These are phyloP conservation scores for Butyriboletus loyo DNA, from an alignment of 768 basidiomycete genomes.

Conservation along the genomic window DNA sequence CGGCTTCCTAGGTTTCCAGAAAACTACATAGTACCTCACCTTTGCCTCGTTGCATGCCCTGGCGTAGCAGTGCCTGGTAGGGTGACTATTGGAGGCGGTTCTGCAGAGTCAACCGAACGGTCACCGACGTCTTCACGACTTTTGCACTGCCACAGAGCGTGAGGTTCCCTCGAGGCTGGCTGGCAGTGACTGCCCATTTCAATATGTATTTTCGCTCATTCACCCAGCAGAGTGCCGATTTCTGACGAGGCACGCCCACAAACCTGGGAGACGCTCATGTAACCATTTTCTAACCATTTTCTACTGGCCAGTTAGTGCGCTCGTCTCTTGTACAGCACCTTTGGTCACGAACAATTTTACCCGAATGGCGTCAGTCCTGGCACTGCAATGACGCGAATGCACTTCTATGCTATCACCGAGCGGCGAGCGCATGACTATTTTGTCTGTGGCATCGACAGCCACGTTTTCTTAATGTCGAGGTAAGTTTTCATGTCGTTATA, in stretches of 20 bases:
- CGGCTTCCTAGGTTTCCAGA: constrained; percentile 1
- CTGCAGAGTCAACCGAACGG: constrained; percentile 3
- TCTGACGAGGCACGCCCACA: constrained; percentile 1
- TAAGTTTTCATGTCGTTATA: constrained; percentile 9
- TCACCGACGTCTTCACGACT: constrained; percentile 3
- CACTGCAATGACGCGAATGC: constrained; percentile 23
- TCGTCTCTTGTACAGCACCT: constrained; percentile 11
- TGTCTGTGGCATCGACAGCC: constrained; percentile 13
- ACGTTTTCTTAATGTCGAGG: constrained; percentile 28
- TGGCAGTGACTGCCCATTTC: not conserved
- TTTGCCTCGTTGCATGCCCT: constrained; percentile 20
- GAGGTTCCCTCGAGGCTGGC: constrained; percentile 29
- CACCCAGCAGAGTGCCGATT: not conserved
- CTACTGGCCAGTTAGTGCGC: not conserved
- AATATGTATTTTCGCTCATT: not conserved
- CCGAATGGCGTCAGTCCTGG: constrained; percentile 6
- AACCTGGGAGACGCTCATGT: not conserved
- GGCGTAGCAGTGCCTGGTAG: constrained; percentile 7
- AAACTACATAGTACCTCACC: constrained; percentile 15
- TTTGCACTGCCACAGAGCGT: constrained; percentile 23
- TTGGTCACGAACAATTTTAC: constrained; percentile 5
- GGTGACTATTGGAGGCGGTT: constrained; percentile 11
- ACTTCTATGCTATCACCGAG: constrained; percentile 13
- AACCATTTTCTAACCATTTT: not conserved
- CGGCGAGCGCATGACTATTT: constrained; percentile 6